A percentile compares a stretch with the other conserved stretches of the same genome.
Conservation (phyloP, 2,329 filamentous ascomycete genomes). For the Stemphylium lycopersici region DNA sequence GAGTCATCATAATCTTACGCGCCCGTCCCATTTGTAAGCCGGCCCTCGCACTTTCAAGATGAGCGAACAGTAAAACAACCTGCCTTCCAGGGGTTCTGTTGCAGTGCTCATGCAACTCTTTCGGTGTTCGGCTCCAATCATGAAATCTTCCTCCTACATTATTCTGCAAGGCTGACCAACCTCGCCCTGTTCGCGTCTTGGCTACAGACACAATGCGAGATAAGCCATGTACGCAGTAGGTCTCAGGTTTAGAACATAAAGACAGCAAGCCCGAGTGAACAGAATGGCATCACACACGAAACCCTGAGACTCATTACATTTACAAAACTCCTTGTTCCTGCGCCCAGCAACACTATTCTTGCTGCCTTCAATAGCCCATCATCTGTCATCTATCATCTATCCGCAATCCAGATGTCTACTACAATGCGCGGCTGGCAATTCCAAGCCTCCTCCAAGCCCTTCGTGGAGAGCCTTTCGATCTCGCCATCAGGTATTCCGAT, state of each 20-base stretch:
- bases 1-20: background rate
- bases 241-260: background rate
- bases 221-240: background rate
- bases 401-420: slow-evolving; percentile 47
- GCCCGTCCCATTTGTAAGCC: background rate
- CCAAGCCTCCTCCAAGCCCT: slow-evolving; percentile 36
- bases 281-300: background rate
- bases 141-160: background rate
- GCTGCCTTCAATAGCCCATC: background rate
- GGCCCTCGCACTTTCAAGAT: background rate
- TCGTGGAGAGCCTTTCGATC: slow-evolving; percentile 58
- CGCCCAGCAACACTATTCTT: background rate
- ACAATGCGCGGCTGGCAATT: slow-evolving; percentile 54
- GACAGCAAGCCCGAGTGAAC: background rate
- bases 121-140: background rate
- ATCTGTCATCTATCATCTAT: too few relatives aligned
- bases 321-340: background rate
- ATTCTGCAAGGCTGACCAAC: slow-evolving; percentile 3
- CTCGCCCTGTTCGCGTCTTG: slow-evolving; percentile 7
- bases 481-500: slow-evolving; percentile 54
- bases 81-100: background rate
- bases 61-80: background rate
- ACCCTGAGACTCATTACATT: background rate
- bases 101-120: background rate
- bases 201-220: background rate